Percentiles rank a stretch among this genome's conserved stretches.
Conservation (phyloP, 345 rosid species). For the Rhizophora mangle region DNA sequence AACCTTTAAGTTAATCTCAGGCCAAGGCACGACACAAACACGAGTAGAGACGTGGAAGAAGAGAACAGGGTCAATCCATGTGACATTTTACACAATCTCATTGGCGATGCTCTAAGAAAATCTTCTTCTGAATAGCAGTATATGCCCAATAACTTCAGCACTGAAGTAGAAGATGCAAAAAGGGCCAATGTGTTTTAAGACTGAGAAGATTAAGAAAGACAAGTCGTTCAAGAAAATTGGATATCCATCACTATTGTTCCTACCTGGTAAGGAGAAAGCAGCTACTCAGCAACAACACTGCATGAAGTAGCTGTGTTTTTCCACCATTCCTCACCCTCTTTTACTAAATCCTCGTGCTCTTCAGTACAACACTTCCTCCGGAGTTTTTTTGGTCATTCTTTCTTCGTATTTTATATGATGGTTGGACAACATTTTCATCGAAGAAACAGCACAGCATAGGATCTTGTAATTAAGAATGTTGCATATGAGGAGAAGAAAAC, state of each 20-base stretch:
- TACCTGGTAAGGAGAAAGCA: slow-evolving; percentile 4
- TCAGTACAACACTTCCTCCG: background rate
- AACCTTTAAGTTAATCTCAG: too few relatives aligned
- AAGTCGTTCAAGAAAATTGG: background rate
- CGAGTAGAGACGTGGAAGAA: too few relatives aligned
- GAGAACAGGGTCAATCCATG: too few relatives aligned
- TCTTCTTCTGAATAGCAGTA: background rate
- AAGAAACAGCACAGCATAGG: background rate
- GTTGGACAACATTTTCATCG: background rate
- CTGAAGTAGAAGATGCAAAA: background rate
- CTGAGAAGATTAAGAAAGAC: background rate
- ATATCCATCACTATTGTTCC: background rate
- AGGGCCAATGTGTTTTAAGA: background rate
- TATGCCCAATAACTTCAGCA: background rate
- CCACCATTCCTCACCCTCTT: background rate
- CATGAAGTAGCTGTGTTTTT: background rate
- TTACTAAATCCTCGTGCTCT: background rate
- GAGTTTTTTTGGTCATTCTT: background rate
- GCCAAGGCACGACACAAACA: too few relatives aligned
- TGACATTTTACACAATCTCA: background rate
- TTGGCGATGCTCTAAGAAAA: background rate
- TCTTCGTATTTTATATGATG: background rate
- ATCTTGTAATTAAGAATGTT: too few relatives aligned
- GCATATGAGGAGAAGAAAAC: too few relatives aligned
- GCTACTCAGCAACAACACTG: slow-evolving; percentile 1